Evolutionary conservation across 129 eudicot species (phyloP).

Genomic region (Silybum marianum): DNA sequence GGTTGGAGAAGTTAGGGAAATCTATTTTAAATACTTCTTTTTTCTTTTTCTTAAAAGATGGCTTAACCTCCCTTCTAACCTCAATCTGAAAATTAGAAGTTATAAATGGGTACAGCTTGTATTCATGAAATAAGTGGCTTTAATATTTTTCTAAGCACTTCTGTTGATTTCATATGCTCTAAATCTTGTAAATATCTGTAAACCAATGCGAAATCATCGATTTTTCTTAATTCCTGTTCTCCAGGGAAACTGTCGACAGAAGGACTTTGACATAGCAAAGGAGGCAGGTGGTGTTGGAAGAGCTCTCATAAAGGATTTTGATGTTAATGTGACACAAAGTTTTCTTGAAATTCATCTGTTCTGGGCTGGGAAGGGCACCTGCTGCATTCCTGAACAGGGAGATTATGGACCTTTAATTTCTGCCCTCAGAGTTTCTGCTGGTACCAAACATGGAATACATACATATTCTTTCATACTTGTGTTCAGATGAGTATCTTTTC

Average conservation of each 20-base stretch:
- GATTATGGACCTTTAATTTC: constrained; percentile 58
- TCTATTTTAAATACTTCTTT: neutral
- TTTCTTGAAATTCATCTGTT: constrained; percentile 55
- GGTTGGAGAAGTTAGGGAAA: neutral
- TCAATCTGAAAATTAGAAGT: neutral
- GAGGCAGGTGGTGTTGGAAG: constrained; percentile 53
- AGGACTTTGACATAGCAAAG: constrained; percentile 50
- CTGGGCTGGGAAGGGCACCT: constrained; percentile 69
- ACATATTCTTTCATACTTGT: neutral
- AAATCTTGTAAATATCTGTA: neutral
- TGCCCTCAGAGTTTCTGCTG: constrained; percentile 48
- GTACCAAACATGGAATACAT: constrained; percentile 29
- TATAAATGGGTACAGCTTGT: neutral
- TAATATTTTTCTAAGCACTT: neutral
- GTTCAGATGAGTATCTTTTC: neutral
- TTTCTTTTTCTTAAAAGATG: neutral
- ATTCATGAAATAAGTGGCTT: neutral
- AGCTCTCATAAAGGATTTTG: constrained; percentile 36
- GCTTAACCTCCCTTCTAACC: neutral
- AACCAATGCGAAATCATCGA: neutral
- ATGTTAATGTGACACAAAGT: constrained; percentile 40
- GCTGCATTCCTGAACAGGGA: constrained; percentile 58
- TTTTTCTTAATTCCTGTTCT: neutral
- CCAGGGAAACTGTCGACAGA: constrained; percentile 47
- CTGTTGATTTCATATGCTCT: neutral